Evolutionary conservation across 768 basidiomycete species (phyloP).

Genomic region (Suillus occidentalis): DNA sequence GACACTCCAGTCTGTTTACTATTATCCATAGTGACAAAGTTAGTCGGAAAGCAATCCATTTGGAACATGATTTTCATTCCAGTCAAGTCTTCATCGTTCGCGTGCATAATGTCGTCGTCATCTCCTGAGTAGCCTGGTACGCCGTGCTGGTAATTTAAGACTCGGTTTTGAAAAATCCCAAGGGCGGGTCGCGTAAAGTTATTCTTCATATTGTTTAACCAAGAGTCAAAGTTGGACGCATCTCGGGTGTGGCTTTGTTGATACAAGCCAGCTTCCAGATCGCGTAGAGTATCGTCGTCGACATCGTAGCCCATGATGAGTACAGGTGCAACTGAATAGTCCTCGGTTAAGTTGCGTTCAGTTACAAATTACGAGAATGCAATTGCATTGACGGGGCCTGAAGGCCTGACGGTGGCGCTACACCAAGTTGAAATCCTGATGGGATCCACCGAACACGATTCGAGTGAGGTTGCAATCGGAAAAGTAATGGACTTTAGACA

Average conservation of each 20-base stretch:
- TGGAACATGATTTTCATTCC: not conserved
- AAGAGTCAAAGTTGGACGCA: not conserved
- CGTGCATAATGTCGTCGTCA: not conserved
- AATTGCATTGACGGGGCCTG: not conserved
- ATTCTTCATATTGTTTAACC: not conserved
- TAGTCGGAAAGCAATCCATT: not conserved
- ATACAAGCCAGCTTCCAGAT: constrained; percentile 6
- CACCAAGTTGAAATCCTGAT: not conserved
- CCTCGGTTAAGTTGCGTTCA: not conserved
- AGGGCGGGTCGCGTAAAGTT: constrained; percentile 1
- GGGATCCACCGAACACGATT: not conserved
- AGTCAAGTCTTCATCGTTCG: not conserved
- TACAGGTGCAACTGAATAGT: not conserved
- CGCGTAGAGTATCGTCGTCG: not conserved
- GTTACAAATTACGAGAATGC: not conserved
- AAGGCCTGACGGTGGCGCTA: not conserved
- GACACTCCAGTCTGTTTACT: not conserved
- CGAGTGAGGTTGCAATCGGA: not conserved
- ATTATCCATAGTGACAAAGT: not conserved
- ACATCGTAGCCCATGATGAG: not conserved
- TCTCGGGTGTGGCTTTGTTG: not conserved
- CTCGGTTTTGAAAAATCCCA: not conserved
- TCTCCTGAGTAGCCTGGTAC: not conserved
- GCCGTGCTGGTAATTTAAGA: not conserved
- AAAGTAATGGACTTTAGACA: not conserved